Conservation (phyloP, 2,329 filamentous ascomycete species). For the Colletotrichum liaoningense region DNA sequence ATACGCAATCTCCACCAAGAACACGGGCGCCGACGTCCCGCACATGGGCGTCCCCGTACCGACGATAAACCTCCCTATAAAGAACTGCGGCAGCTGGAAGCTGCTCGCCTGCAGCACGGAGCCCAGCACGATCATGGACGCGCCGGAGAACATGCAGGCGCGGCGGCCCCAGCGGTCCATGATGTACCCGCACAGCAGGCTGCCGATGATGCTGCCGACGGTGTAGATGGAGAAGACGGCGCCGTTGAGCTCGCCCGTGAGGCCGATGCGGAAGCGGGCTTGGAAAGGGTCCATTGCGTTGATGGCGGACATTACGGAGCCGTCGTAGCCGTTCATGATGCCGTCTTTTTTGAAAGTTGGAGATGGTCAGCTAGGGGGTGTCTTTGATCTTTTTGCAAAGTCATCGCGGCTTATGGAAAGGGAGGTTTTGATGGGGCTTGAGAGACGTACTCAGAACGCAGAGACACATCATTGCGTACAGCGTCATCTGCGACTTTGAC, state of each 20-base stretch:
- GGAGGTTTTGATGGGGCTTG: too few species aligned
- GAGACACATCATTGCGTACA: slow-evolving; percentile 38
- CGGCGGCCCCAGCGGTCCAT: slow-evolving; percentile 39
- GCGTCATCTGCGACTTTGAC: slow-evolving; percentile 28
- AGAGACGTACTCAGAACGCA: slow-evolving; percentile 29
- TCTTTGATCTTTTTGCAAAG: too few species aligned
- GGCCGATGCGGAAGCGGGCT: slow-evolving; percentile 35
- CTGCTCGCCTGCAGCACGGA: slow-evolving; percentile 37
- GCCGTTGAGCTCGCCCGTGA: slow-evolving; percentile 31
- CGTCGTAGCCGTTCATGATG: slow-evolving; percentile 35
- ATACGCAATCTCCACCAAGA: slow-evolving; percentile 37
- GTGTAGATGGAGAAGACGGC: slow-evolving; percentile 37
- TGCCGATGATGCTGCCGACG: slow-evolving; percentile 35
- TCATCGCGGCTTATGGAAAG: too few species aligned
- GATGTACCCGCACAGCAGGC: slow-evolving; percentile 35
- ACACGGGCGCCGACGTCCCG: slow-evolving; percentile 36
- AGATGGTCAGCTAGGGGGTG: background rate
- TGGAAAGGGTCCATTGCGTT: slow-evolving; percentile 38
- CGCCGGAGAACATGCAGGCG: slow-evolving; percentile 36
- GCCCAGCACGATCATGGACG: slow-evolving; percentile 31
- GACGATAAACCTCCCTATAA: slow-evolving; percentile 36
- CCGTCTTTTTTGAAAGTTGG: background rate
- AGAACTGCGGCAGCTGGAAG: slow-evolving; percentile 35
- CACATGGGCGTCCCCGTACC: slow-evolving; percentile 34
- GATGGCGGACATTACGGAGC: slow-evolving; percentile 37